Evolutionary conservation across 129 eudicot species (phyloP), one percentile per base, ranked within the genome.

Genomic region (Pseudognaphalium luteoalbum): DNA sequence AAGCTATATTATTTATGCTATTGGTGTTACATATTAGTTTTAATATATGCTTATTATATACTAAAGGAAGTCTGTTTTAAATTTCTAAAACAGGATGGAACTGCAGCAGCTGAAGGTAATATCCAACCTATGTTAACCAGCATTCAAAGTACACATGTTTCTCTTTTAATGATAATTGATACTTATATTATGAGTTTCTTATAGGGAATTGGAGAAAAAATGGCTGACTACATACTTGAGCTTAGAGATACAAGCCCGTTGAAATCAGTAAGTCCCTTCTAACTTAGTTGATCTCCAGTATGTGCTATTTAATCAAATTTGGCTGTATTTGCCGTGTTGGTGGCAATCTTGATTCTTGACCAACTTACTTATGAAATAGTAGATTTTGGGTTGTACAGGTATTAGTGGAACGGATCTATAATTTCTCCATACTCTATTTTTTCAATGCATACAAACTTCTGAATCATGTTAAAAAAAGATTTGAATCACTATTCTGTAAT

Each of bases 131-230:
- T 62, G 22, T 11, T 20, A 32, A 6, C 34, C 11, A 30, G n/a
- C 22, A 51, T 28, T 5, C 20, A 16, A 66, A 21, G 50, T 50
- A 28, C 28, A 15, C 59, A 56, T 33, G 70, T 50, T 32, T 60
- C 62, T 66, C 2, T 28, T 69, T 57, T 39, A 35, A 34, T 17
- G 35, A 9, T 20, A 10, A 41, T 33, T 44, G 15, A 12, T 10
- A 44, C 20, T 21, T 57, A 72, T 19, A 11, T 25, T 32, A 4
- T 57, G 19, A 67, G 52, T 75, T 58, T 60, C 22, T 60, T 77
- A 9, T 80, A 94, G 97, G 98, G 98, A 41, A 91, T 94, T 57
- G 98, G 98, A 19, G 84, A 86, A 76, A 94, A 91, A 82, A 84
- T 92, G 76, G 98, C 97, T 16, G 88, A 80, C 25, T 94, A 94